These are phyloP conservation scores for Vicia sativa DNA, from an alignment of 306 rosid genomes.

Conservation along the genomic window DNA sequence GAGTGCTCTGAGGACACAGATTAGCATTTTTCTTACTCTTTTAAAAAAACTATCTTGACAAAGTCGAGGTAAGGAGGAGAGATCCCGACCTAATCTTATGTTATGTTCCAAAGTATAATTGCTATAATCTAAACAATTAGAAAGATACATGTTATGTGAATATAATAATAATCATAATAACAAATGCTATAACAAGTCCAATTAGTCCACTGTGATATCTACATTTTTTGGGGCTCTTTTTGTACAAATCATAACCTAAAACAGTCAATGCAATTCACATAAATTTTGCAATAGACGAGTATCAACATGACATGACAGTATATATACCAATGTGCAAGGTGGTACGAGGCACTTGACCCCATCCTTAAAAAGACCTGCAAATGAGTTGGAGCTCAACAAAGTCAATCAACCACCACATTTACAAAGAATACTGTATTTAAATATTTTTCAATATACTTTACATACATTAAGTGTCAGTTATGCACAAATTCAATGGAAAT, in stretches of 20 bases:
- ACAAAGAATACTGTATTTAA: neutral
- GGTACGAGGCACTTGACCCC: neutral
- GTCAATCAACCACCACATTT: neutral
- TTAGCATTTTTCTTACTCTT: too few relatives aligned
- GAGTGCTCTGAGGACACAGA: too few relatives aligned
- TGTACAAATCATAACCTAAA: neutral
- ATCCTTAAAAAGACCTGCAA: conserved; percentile 3
- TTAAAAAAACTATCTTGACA: too few relatives aligned
- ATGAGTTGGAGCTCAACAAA: neutral
- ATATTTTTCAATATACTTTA: neutral
- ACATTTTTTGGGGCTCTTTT: neutral
- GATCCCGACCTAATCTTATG: too few relatives aligned
- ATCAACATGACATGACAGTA: neutral
- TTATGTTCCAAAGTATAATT: too few relatives aligned
- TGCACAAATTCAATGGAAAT: neutral
- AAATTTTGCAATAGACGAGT: neutral
- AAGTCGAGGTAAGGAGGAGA: too few relatives aligned
- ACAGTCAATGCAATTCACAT: neutral
- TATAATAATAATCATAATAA: neutral
- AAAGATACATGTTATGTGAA: too few relatives aligned
- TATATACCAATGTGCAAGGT: neutral
- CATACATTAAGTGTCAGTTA: neutral
- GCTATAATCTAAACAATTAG: too few relatives aligned
- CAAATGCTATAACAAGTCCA: neutral
- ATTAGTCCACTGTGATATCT: neutral